phyloP scores from a whole-genome alignment of 352 stramenopile genomes.

The Globisporangium echinulatum region DNA sequence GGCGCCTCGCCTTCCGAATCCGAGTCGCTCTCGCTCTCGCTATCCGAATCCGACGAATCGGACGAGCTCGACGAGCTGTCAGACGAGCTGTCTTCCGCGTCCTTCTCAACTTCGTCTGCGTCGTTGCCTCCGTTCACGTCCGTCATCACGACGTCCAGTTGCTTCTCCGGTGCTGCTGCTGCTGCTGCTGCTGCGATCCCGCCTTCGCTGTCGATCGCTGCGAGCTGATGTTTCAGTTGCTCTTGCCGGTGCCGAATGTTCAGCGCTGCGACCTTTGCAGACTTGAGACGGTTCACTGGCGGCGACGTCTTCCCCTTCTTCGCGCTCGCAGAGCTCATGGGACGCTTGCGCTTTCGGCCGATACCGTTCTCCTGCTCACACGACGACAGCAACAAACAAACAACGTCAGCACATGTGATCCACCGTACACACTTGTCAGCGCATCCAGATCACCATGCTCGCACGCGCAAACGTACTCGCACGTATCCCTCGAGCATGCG shows the following conservation, averaged over 20 bases:
- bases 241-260: slow-evolving; percentile 72
- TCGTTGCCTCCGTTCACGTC: slow-evolving; percentile 26
- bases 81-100: slow-evolving; percentile 28
- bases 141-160: slow-evolving; percentile 40
- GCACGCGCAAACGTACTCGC: slow-evolving; percentile 42
- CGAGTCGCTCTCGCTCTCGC: slow-evolving; percentile 81
- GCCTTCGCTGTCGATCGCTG: slow-evolving; percentile 56
- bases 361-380: slow-evolving; percentile 77
- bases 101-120: slow-evolving; percentile 26
- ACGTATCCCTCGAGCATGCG: slow-evolving; percentile 88
- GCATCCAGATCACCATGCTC: background rate
- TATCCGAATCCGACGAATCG: slow-evolving; percentile 80
- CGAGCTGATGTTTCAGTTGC: slow-evolving; percentile 72
- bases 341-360: slow-evolving; percentile 78
- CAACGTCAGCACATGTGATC: slow-evolving; percentile 3
- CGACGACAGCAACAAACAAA: background rate
- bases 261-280: slow-evolving; percentile 71
- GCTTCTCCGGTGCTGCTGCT: slow-evolving; percentile 14
- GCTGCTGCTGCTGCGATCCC: background rate
- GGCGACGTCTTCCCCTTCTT: slow-evolving; percentile 43
- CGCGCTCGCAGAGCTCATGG: slow-evolving; percentile 17
- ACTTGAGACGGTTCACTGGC: slow-evolving; percentile 70
- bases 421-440: background rate
- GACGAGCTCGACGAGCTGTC: slow-evolving; percentile 76
- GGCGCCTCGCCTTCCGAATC: slow-evolving; percentile 62